These are phyloP conservation scores for Phlegmacium glaucopus DNA, from an alignment of 768 basidiomycete species.

Conservation along the genomic window DNA sequence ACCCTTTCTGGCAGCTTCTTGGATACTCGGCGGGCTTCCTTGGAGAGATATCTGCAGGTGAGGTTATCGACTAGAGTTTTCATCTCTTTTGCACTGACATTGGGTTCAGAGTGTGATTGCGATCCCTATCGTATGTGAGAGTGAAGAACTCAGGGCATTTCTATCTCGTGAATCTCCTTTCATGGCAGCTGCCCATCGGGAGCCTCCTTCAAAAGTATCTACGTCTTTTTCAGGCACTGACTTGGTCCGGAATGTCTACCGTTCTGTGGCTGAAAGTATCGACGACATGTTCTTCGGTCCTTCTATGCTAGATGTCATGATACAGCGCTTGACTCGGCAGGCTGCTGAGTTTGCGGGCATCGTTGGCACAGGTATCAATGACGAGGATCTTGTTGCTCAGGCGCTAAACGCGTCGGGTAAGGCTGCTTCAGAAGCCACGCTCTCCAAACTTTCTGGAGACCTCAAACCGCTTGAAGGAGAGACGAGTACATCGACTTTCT, in stretches of 20 bases:
- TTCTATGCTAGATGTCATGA: conserved; percentile 94
- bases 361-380: conserved; percentile 71
- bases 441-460: conserved; percentile 73
- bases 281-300: conserved; percentile 98
- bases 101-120: conserved; percentile 61
- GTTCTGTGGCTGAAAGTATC: conserved; percentile 89
- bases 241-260: conserved; percentile 84
- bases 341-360: conserved; percentile 88
- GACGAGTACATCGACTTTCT: conserved; percentile 85
- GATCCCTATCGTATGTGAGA: conserved; percentile 75
- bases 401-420: conserved; percentile 72
- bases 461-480: conserved; percentile 84
- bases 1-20: conserved; percentile 86
- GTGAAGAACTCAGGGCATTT: conserved; percentile 78
- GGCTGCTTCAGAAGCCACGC: conserved; percentile 59
- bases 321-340: conserved; percentile 85
- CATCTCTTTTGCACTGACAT: neutral
- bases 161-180: conserved; percentile 87
- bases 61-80: conserved; percentile 14
- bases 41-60: conserved; percentile 93
- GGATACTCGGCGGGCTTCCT: conserved; percentile 68
- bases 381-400: conserved; percentile 83
- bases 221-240: conserved; percentile 63
- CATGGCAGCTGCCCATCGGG: conserved; percentile 49
- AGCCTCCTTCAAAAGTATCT: conserved; percentile 35